phyloP scores from a whole-genome alignment of 208 protist species.

The Leishmania braziliensis region DNA sequence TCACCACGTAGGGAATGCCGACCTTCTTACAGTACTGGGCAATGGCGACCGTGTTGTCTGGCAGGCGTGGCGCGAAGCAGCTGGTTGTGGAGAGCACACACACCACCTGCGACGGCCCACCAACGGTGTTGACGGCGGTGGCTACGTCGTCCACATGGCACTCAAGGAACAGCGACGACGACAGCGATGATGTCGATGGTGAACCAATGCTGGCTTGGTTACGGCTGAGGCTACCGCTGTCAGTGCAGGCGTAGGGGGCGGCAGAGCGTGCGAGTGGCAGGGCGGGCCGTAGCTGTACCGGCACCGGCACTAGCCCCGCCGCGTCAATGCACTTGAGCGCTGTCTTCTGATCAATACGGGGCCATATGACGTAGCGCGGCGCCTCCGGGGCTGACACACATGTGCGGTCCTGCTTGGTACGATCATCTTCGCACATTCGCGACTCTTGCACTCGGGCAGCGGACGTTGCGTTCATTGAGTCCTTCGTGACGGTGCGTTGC shows the following conservation, averaged over 20 bases:
- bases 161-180: constrained; percentile 58
- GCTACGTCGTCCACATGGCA: constrained; percentile 78
- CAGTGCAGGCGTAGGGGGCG: neutral
- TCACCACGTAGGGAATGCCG: constrained; percentile 95
- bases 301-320: constrained; percentile 66
- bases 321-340: constrained; percentile 96
- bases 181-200: neutral
- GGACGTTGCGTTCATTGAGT: neutral
- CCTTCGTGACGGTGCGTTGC: neutral
- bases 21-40: constrained; percentile 81
- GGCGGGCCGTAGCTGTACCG: constrained; percentile 53
- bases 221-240: neutral
- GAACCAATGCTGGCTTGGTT: neutral
- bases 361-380: constrained; percentile 93
- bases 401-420: neutral
- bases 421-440: neutral
- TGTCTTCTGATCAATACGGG: constrained; percentile 98
- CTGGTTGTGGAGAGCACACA: constrained; percentile 97
- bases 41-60: constrained; percentile 95
- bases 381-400: neutral
- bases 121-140: constrained; percentile 60
- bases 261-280: constrained; percentile 13
- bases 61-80: constrained; percentile 98
- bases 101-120: constrained; percentile 74
- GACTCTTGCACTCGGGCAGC: neutral